Conservation (phyloP, 345 rosid genomes). For the Eucalyptus sp. region DNA sequence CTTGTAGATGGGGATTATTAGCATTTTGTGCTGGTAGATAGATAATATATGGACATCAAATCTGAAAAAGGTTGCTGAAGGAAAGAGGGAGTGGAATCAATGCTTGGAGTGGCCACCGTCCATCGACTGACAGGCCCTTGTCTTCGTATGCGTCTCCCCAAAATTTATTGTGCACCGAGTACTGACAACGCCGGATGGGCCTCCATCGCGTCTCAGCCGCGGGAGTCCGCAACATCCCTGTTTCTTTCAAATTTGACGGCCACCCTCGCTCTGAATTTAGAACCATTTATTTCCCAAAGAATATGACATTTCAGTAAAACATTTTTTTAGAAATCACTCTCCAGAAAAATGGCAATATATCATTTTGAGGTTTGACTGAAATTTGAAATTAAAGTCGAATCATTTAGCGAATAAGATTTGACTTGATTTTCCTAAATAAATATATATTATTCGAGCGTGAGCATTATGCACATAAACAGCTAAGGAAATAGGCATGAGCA, state of each 20-base stretch:
- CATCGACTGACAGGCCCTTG: neutral
- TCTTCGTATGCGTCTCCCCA: neutral
- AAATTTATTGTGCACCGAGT: rapidly evolving
- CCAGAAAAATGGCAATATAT: too few relatives aligned
- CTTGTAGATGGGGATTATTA: neutral
- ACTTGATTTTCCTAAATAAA: neutral
- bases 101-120: rapidly evolving
- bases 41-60: neutral
- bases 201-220: neutral
- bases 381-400: too few relatives aligned
- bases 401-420: too few relatives aligned
- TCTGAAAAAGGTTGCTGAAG: neutral
- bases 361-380: neutral
- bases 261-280: neutral
- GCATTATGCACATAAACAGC: neutral
- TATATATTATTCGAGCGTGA: rapidly evolving
- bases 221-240: neutral
- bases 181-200: neutral
- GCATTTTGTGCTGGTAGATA: neutral
- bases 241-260: neutral
- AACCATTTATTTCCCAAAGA: neutral
- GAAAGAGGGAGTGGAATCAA: neutral
- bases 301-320: too few relatives aligned
- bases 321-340: too few relatives aligned
- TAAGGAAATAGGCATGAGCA: too few relatives aligned